Evolutionary conservation across 192 early-diverging fungal species (phyloP).

Genomic region (Coemansia interrupta): DNA sequence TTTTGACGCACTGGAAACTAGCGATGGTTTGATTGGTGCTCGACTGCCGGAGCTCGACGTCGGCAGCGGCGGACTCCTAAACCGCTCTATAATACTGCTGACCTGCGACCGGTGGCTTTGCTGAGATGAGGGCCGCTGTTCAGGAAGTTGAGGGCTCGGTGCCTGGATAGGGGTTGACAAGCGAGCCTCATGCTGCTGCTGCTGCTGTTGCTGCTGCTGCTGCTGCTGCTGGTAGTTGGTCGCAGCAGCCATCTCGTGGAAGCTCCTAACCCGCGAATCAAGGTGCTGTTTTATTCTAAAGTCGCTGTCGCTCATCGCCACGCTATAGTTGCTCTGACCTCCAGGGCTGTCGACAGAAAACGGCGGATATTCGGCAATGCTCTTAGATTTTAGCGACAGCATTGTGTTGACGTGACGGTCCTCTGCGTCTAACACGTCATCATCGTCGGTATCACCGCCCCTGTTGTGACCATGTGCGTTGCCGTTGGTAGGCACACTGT

Average conservation of each 20-base stretch:
- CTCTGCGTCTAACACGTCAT: constrained; percentile 26
- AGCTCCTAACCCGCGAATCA: constrained; percentile 18
- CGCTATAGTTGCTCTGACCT: constrained; percentile 27
- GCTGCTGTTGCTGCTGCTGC: background rate
- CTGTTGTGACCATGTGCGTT: background rate
- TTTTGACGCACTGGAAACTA: constrained; percentile 6
- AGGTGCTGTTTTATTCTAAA: constrained; percentile 26
- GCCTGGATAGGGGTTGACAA: too few relatives aligned
- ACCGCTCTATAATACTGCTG: background rate
- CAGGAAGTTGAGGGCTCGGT: too few relatives aligned
- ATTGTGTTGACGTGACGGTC: constrained; percentile 26
- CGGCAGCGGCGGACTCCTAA: background rate
- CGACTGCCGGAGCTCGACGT: background rate
- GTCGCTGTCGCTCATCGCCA: constrained; percentile 48
- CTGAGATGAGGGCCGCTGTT: background rate
- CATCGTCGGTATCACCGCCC: constrained; percentile 7
- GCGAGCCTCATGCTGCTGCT: background rate
- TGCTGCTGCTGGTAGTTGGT: background rate
- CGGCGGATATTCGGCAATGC: constrained; percentile 21
- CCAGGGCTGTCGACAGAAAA: constrained; percentile 23
- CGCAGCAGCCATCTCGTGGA: constrained; percentile 3
- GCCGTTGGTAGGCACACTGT: too few relatives aligned
- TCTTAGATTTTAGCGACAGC: constrained; percentile 36
- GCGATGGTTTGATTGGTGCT: background rate
- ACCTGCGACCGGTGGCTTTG: constrained; percentile 1